Evolutionary conservation across 805 yeast species (phyloP).

Genomic region (Komagataella mondaviorum): DNA sequence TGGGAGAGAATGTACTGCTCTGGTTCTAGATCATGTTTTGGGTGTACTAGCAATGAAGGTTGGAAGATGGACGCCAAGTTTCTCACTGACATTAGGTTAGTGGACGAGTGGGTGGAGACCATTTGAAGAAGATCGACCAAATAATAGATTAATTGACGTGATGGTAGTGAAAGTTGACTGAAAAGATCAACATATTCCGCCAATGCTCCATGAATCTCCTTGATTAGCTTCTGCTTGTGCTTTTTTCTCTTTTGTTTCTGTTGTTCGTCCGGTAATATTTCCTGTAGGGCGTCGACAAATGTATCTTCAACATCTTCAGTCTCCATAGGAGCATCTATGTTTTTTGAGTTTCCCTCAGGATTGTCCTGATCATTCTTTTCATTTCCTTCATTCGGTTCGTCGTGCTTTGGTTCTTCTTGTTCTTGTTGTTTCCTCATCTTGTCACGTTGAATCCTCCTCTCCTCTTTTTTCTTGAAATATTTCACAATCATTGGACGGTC

Average conservation of each 20-base stretch:
- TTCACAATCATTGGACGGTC: constrained; percentile 22
- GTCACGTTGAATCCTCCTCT: constrained; percentile 4
- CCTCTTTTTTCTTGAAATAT: constrained; percentile 29
- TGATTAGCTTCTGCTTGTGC: neutral
- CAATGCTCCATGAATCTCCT: constrained; percentile 17
- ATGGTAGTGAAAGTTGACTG: constrained; percentile 22
- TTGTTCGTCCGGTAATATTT: neutral
- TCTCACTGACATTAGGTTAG: constrained; percentile 29
- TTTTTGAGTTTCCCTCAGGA: neutral
- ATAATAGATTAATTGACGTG: constrained; percentile 28
- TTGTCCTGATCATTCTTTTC: neutral
- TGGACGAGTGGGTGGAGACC: constrained; percentile 27
- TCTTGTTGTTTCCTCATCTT: neutral
- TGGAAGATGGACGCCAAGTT: constrained; percentile 34
- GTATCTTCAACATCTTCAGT: neutral
- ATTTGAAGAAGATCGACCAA: constrained; percentile 29
- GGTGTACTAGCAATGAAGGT: constrained; percentile 31
- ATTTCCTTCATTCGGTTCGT: too few relatives aligned
- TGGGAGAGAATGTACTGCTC: constrained; percentile 30
- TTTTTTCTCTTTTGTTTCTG: neutral
- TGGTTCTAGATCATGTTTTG: constrained; percentile 31
- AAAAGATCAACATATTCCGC: constrained; percentile 24
- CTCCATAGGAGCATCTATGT: neutral
- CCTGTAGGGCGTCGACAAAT: neutral
- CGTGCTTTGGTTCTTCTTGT: neutral